Base-by-base conservation (phyloP, 805 yeast genomes). In the Yamadazyma laniorum region DNA sequence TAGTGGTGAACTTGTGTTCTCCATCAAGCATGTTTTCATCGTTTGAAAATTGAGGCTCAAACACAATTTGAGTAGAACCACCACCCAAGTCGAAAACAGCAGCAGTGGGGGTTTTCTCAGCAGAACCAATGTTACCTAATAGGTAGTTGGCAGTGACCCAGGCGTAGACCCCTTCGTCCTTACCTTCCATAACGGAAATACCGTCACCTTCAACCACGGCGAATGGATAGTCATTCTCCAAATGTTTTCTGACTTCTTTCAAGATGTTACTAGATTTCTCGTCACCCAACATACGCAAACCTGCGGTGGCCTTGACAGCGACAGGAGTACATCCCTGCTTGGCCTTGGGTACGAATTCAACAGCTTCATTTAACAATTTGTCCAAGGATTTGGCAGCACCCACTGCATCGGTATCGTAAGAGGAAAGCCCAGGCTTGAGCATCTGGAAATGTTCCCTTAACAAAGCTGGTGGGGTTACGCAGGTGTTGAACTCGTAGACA, bases 1-100 rank as follows among this genome's bases (percentile, higher is more conserved):
- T 61, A 50, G 89, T 73, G 45, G 77, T 76, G 58, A 81, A 89
- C 62, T 86, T 85, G 67, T 88, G 95, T 56, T 90, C 97, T 42
- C 97, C 95, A 9, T 82, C 89, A 33, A 75, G 65, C 84, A 91
- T 77, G 47, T 69, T 58, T 52, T 81, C 83, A 30, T 77, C 69
- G 37, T 69, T 62, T 22, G 60, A 55, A 56, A 80, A 80, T n/a
- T 75, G 74, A 16, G 99, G 99, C 70, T 93, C 98, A 61, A 93
- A 93, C 5, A 93, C 99, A 66, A 93, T 89, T 67, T 95, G 99
- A 11, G 99, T 93, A 5, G 97, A 88, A 3, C 98, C 98, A 55
- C 99, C 99, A 52, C 99, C 99, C 43, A 93, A 76, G 62, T 93
- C 99, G 56, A 93, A 93, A 8, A 93, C 95, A 16, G 98, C 99